These are phyloP conservation scores for Leccinum griseonigrum DNA, from an alignment of 1,284 basidiomycete genomes.

Conservation along the genomic window DNA sequence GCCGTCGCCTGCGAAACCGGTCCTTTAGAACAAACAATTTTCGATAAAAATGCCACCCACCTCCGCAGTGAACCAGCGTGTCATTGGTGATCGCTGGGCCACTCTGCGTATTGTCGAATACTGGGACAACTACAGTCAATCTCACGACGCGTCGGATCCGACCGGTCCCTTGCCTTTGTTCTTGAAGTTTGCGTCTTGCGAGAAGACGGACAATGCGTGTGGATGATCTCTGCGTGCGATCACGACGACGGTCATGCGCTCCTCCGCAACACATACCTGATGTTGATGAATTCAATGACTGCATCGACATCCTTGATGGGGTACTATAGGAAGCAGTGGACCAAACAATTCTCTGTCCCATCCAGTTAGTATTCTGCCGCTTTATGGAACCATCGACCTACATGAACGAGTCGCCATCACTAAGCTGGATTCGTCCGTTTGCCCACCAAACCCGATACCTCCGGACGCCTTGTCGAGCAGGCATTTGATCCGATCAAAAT, in stretches of 20 bases:
- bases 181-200: constrained; percentile 57
- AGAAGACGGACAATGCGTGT: constrained; percentile 76
- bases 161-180: constrained; percentile 46
- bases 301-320: constrained; percentile 73
- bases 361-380: constrained; percentile 6
- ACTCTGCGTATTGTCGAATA: constrained; percentile 65
- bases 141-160: neutral
- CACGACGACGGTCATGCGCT: neutral
- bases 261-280: constrained; percentile 38
- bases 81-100: constrained; percentile 72
- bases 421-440: constrained; percentile 53
- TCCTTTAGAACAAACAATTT: neutral
- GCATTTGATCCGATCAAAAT: constrained; percentile 61
- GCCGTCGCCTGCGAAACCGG: constrained; percentile 44
- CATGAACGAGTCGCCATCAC: constrained; percentile 60
- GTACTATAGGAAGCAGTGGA: constrained; percentile 73
- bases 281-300: constrained; percentile 70
- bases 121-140: constrained; percentile 33
- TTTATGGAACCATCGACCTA: constrained; percentile 33
- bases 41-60: constrained; percentile 35
- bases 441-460: constrained; percentile 68
- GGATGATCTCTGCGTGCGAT: constrained; percentile 61
- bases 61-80: constrained; percentile 49
- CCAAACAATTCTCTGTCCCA: constrained; percentile 68
- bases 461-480: constrained; percentile 72